Evolutionary conservation across 306 rosid species (phyloP), one percentile per base, ranked within the genome.

Genomic region (Vigna nakashimae): DNA sequence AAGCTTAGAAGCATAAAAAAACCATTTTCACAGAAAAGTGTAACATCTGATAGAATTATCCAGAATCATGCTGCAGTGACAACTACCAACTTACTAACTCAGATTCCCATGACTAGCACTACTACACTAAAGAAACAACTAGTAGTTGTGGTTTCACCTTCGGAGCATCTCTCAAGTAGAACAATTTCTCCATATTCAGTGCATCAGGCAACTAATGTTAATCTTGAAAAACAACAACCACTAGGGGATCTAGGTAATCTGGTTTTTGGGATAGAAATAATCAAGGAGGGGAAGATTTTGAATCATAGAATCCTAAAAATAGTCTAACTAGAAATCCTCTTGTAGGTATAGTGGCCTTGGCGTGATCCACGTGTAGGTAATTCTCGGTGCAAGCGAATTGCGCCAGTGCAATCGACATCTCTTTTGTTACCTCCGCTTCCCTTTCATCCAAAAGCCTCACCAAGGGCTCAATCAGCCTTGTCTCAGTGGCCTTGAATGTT

Each of bases 261-360:
- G 90, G 84, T 56, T 78, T 80, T 17, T 85, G 77, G 88, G 96
- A 89, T 73, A 85, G 91, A 79, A 84, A 82, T 82, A 92, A 88
- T 68, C 69, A 75, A 43, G 87, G 38, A 60, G 84, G 84, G 64
- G 90, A 74, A 30, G 92, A 56, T 43, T 96, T 71, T 59, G 97
- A 96, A 78, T 85, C 97, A 1, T 90, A 98, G 99, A 93, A 98
- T 80, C 97, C 98, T 0, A 87, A 96, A 4, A 82, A 90, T 85
- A 92, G 98, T 76, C 98, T 97, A 69, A 76, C 65, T 65, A 87
- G 96, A 77, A 82, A 74, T 77, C 71, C 85, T 6, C 22, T 1
- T 20, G 22, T 0, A 86, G 89, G 38, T 82, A 95, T 88, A n/a
- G 92, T 92, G 12, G 96, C 98, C 89, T 91, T 93, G 58, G 84